Base-by-base conservation (phyloP, 1,284 basidiomycete species). In the Leccinum pachyderme region DNA sequence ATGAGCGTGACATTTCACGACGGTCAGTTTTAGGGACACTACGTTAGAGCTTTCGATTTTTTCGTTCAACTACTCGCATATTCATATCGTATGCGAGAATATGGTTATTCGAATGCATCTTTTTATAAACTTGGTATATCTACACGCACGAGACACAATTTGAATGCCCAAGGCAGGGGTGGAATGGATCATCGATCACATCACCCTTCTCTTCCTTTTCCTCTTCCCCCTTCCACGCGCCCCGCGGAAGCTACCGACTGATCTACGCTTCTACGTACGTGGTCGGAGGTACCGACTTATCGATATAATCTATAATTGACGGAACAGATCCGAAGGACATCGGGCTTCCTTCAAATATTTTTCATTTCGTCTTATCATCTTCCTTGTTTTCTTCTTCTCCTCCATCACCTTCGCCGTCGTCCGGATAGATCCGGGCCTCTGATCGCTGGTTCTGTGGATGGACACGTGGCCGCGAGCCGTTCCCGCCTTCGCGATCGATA, bases 21-120 rank as follows among this genome's bases (percentile, higher is more conserved):
- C 18, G 35, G 37, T 18, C 37, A 12, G 7, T 39, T 39, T 39
- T 18, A 18, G 7, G 43, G 48, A 55, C 53, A 41, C 33, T 59
- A 52, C 43, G 28, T 52, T 63, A 63, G 63, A 63, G 8, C 15
- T n/a, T 35, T 35, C 35, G n/a, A 35, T 35, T 35, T 35, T 35
- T 8, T 35, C 35, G n/a, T 35, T 9, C 9, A 8, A n/a, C 35
- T 35, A n/a, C n/a, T n/a, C n/a, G n/a, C n/a, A n/a, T n/a, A n/a
- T 35, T 15, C n/a, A n/a, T 35, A 35, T 35, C 7, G 35, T n/a
- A n/a, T 35, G 35, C 35, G n/a, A 39, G 37, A 39, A 39, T 39
- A 7, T 7, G 9, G 37, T 9, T 39, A 22, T 37, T 39, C 37
- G 37, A 22, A 39, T 39, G 11, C 37, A 22, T 18, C 37, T 18